Evolutionary conservation across 176 grass and related monocot genomes (phyloP).

Genomic region (Phoenix roebelenii): DNA sequence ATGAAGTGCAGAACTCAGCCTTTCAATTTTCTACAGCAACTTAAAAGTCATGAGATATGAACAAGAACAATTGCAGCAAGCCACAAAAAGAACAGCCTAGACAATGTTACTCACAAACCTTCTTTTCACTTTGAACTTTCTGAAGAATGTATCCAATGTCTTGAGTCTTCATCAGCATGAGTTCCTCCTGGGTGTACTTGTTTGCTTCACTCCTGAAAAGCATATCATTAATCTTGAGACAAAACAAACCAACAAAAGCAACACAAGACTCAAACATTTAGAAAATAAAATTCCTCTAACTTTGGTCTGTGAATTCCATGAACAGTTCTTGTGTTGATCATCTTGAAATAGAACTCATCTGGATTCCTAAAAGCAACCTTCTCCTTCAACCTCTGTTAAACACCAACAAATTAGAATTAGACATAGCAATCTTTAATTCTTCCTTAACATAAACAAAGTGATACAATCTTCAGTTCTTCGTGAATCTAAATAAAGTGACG

Average conservation of each 20-base stretch:
- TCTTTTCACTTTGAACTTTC: conserved; percentile 77
- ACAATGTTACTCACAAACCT: conserved; percentile 32
- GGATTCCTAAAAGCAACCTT: conserved; percentile 72
- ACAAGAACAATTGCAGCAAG: neutral
- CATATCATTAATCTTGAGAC: conserved; percentile 10
- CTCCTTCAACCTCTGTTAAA: conserved; percentile 59
- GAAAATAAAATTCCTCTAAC: conserved; percentile 20
- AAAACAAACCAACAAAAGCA: neutral
- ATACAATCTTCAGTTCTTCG: too few species aligned
- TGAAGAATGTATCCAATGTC: conserved; percentile 83
- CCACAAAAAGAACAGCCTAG: conserved; percentile 4
- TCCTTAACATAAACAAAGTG: too few species aligned
- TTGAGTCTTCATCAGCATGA: conserved; percentile 80
- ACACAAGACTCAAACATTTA: neutral
- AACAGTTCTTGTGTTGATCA: conserved; percentile 61
- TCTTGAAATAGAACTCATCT: conserved; percentile 96
- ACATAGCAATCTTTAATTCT: too few species aligned
- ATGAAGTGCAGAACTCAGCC: conserved; percentile 64
- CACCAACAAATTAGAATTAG: too few species aligned
- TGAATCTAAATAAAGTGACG: neutral
- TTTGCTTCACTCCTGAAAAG: conserved; percentile 66
- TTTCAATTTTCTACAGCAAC: conserved; percentile 70
- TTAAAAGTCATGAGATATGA: neutral
- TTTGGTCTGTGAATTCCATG: conserved; percentile 61
- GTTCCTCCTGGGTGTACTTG: conserved; percentile 70